Evolutionary conservation across 768 basidiomycete species (phyloP), one percentile per base, ranked within the genome.

Genomic region (Pluteus cervinus): DNA sequence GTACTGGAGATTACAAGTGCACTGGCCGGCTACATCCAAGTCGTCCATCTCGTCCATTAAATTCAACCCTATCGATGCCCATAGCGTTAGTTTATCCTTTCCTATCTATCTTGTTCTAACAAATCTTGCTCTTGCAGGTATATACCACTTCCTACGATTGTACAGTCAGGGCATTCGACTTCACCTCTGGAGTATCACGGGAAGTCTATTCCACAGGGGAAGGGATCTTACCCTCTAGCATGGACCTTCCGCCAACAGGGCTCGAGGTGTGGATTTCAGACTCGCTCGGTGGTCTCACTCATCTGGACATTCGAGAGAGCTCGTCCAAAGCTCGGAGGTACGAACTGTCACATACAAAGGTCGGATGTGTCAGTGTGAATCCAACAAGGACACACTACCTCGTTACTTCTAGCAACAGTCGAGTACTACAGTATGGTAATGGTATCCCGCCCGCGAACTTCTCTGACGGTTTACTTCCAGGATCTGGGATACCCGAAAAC

Each of bases 251-350:
- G 0, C 76, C 80, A 1, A 62, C 63, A 3, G 87, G 88, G 0
- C 64, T 81, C 34, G 86, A 89, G 52, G 74, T 91, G 71, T 91
- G 88, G 88, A 70, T 90, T 37, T 85, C 86, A 1, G 88, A 91
- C 53, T 69, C 63, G 3, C 46, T 58, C 5, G 88, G 88, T 11
- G 81, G 86, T 16, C 65, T 76, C 4, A 85, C 82, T 5, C 87
- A 86, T 44, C 58, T 86, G 15, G 88, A 91, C 54, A 60, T 89
- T 24, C 79, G 88, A 11, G 71, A 85, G 51, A 63, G 68, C 32
- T 70, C 65, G 44, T 66, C 67, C 1, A 73, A 73, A 24, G 68
- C 70, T 4, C 66, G 71, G 29, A 65, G 81, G 58, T 87, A 83
- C 46, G 72, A 64, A 24, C 56, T 89, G 8, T 81, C 83, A 4